Evolutionary conservation across 2,329 filamentous ascomycete species (phyloP).

Genomic region (Celoporthe dispersa): DNA sequence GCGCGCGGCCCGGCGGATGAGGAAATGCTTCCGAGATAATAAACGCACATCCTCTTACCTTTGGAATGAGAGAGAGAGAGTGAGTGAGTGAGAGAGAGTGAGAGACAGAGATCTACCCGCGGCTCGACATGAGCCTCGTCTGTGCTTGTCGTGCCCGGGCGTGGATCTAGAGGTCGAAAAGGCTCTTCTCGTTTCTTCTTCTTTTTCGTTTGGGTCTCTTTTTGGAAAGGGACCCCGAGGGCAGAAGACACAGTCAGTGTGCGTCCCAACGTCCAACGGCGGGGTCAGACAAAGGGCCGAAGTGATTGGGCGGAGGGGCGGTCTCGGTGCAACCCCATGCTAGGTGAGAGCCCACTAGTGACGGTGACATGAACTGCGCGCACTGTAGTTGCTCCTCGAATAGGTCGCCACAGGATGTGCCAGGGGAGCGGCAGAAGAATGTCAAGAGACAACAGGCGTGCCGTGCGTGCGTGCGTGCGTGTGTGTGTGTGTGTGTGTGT

Average conservation of each 20-base stretch:
- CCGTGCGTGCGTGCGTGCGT: neutral
- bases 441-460: neutral
- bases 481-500: neutral
- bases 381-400: constrained; percentile 6
- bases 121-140: constrained; percentile 3
- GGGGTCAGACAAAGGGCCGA: constrained; percentile 29
- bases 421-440: neutral
- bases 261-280: constrained; percentile 26
- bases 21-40: constrained; percentile 7
- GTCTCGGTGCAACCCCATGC: constrained; percentile 29
- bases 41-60: constrained; percentile 19
- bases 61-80: neutral
- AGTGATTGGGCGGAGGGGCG: constrained; percentile 31
- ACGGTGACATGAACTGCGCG: constrained; percentile 18
- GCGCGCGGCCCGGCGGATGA: constrained; percentile 18
- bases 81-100: neutral
- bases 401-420: constrained; percentile 10
- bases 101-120: neutral
- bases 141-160: neutral
- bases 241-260: constrained; percentile 24
- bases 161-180: constrained; percentile 13
- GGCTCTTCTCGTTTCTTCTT: neutral
- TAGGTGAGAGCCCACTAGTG: constrained; percentile 24
- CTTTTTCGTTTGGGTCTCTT: too few species aligned
- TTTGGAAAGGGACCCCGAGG: constrained; percentile 1